phyloP scores from a whole-genome alignment of 352 stramenopile genomes.

The Aphanomyces euteiches region DNA sequence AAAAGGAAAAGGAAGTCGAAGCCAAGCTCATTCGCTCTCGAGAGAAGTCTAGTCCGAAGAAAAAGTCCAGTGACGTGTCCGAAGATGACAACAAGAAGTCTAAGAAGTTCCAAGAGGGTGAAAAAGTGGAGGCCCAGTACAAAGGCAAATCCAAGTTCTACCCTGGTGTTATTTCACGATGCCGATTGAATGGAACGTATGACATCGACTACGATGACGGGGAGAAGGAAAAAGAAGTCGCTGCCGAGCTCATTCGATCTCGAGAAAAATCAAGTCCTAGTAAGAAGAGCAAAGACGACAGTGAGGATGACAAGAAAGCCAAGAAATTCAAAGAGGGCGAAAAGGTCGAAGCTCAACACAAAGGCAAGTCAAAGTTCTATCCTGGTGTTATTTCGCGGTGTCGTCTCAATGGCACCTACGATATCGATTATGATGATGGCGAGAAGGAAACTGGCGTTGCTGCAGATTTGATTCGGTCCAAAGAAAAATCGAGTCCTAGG shows the following conservation, averaged over 20 bases:
- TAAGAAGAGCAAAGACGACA: constrained; percentile 22
- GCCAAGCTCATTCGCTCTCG: constrained; percentile 31
- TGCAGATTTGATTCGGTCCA: constrained; percentile 13
- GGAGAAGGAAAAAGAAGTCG: constrained; percentile 35
- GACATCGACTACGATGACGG: constrained; percentile 44
- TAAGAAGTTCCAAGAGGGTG: constrained; percentile 44
- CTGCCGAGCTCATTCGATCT: constrained; percentile 29
- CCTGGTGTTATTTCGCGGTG: constrained; percentile 56
- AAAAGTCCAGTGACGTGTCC: constrained; percentile 18
- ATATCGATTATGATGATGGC: constrained; percentile 72
- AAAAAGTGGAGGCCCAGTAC: constrained; percentile 63
- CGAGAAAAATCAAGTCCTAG: constrained; percentile 33
- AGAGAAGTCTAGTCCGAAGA: constrained; percentile 9
- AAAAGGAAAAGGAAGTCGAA: constrained; percentile 49
- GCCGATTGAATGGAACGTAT: constrained; percentile 40
- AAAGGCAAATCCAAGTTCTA: constrained; percentile 67
- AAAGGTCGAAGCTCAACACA: constrained; percentile 57
- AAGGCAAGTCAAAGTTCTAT: constrained; percentile 62
- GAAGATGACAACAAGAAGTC: constrained; percentile 30
- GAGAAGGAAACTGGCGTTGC: constrained; percentile 45
- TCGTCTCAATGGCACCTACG: constrained; percentile 58
- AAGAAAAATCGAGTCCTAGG: not conserved
- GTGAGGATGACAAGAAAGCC: constrained; percentile 25
- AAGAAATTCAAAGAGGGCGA: constrained; percentile 44
- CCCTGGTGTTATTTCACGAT: constrained; percentile 56